Evolutionary conservation across 768 basidiomycete genomes (phyloP).

Genomic region (Tricholoma furcatifolium): DNA sequence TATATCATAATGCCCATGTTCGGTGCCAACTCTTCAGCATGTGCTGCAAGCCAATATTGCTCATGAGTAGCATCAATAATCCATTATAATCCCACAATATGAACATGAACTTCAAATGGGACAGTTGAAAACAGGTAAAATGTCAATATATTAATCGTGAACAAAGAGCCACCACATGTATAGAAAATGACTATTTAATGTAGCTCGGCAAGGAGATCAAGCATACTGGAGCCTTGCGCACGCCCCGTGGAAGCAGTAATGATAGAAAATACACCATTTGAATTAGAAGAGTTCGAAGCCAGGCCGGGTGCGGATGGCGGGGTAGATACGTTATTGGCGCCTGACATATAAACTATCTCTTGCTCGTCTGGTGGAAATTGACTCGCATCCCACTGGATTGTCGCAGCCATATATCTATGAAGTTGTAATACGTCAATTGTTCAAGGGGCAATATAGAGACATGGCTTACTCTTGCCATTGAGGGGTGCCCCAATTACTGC

Average conservation of each 20-base stretch:
- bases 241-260: not conserved
- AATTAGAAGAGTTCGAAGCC: not conserved
- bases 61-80: too few relatives aligned
- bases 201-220: not conserved
- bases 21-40: too few relatives aligned
- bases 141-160: not conserved
- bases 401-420: not conserved
- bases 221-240: not conserved
- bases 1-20: too few relatives aligned
- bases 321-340: not conserved
- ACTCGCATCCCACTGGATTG: not conserved
- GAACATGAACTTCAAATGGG: too few relatives aligned
- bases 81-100: too few relatives aligned
- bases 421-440: not conserved
- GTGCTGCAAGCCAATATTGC: too few relatives aligned
- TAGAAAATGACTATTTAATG: not conserved
- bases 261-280: not conserved
- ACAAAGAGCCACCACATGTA: not conserved
- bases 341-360: not conserved
- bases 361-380: not conserved
- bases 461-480: constrained; percentile 1
- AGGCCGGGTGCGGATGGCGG: not conserved
- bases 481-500: not conserved
- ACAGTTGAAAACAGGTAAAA: not conserved
- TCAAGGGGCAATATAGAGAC: not conserved